Conservation (phyloP, 179 eudicot species). For the Silene vulgaris region DNA sequence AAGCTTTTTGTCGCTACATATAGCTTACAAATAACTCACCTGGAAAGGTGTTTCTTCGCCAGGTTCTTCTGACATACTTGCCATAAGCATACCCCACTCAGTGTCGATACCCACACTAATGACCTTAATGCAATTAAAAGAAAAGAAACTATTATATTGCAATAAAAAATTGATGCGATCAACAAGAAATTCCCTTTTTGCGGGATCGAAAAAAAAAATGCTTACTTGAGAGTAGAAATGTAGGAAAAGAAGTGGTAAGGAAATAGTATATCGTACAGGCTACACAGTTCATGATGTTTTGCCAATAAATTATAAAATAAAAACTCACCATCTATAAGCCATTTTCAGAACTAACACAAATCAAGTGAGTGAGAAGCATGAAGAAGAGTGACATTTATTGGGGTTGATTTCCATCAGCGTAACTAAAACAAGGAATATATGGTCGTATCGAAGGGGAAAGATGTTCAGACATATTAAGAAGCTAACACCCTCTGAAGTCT, state of each 20-base stretch:
- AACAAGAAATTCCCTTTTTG: background rate
- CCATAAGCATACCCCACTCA: constrained; percentile 98
- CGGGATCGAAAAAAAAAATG: background rate
- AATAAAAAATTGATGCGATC: background rate
- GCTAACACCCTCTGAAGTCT: background rate
- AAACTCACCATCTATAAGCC: background rate
- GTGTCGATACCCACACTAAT: constrained; percentile 81
- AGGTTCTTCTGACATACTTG: constrained; percentile 88
- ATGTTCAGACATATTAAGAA: background rate
- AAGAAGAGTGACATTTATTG: background rate
- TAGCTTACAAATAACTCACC: constrained; percentile 33
- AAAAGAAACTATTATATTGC: background rate
- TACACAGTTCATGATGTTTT: too few species aligned
- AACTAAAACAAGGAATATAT: too few species aligned
- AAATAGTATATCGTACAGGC: background rate
- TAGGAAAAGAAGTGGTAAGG: background rate
- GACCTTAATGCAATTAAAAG: constrained; percentile 43
- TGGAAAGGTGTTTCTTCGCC: constrained; percentile 99
- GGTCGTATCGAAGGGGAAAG: background rate
- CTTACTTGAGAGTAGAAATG: background rate
- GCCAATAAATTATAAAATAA: too few species aligned
- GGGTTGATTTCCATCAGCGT: background rate
- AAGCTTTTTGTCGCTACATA: background rate
- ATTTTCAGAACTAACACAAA: background rate
- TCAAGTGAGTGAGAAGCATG: too few species aligned